phyloP scores from a whole-genome alignment of 371 early-diverging fungal genomes.

The Lichtheimia hyalospora region DNA sequence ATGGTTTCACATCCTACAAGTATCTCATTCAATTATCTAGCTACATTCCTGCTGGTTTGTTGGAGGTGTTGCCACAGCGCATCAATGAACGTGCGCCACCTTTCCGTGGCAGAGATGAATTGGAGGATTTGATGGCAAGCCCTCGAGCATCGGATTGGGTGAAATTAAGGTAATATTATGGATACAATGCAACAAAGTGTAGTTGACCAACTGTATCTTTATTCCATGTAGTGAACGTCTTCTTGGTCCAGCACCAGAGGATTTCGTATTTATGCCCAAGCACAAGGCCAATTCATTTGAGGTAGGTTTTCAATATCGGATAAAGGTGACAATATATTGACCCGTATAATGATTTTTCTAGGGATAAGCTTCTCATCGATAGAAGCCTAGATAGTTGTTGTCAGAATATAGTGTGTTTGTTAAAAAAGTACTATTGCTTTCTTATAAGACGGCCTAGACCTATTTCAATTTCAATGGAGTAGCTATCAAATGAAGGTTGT shows the following conservation, averaged over 20 bases:
- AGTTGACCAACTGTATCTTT: not conserved
- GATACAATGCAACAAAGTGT: not conserved
- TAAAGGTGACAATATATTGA: too few species aligned
- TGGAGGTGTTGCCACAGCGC: conserved; percentile 87
- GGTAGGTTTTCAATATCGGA: conserved; percentile 4
- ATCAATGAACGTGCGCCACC: conserved; percentile 92
- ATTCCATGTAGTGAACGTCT: conserved; percentile 63
- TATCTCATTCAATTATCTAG: conserved; percentile 4
- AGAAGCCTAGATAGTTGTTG: too few species aligned
- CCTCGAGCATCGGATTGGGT: conserved; percentile 86
- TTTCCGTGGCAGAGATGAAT: conserved; percentile 85
- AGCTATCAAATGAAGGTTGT: too few species aligned
- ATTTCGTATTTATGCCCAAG: conserved; percentile 89
- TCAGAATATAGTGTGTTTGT: too few species aligned
- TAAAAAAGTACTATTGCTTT: too few species aligned
- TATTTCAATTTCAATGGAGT: too few species aligned
- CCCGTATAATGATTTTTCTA: too few species aligned
- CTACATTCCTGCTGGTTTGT: conserved; percentile 90
- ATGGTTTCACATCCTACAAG: too few species aligned
- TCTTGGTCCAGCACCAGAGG: conserved; percentile 83
- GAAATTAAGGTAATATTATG: conserved; percentile 58
- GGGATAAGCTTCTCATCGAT: too few species aligned
- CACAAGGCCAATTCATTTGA: conserved; percentile 91
- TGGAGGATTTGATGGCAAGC: conserved; percentile 94
- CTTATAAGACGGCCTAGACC: too few species aligned